These are phyloP conservation scores for Trichoderma semiorbis DNA, from an alignment of 2,329 filamentous ascomycete genomes.

Conservation along the genomic window DNA sequence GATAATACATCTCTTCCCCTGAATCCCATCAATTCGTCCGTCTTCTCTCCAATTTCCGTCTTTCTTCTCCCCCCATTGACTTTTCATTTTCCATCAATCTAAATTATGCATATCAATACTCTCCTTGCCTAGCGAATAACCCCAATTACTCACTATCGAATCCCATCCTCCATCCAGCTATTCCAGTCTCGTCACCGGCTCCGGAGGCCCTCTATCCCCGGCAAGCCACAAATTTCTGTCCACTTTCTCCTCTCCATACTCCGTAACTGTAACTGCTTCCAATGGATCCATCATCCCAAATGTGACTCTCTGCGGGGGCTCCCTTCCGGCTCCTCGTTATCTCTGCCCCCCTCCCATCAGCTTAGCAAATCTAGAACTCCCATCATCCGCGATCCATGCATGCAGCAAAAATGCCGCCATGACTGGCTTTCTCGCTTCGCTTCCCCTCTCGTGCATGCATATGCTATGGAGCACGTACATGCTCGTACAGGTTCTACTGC, in stretches of 20 bases:
- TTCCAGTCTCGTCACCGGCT: not conserved
- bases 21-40: not conserved
- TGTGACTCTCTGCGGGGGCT: not conserved
- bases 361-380: not conserved
- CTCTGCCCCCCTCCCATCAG: not conserved
- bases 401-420: not conserved
- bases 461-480: not conserved
- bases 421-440: not conserved
- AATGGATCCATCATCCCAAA: not conserved
- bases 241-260: not conserved
- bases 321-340: not conserved
- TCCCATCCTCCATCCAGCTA: not conserved
- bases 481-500: not conserved
- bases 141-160: not conserved
- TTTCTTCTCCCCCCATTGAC: not conserved
- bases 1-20: not conserved
- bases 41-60: not conserved
- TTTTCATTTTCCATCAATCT: not conserved
- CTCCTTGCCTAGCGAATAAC: not conserved
- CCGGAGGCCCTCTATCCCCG: not conserved
- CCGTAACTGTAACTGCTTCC: not conserved
- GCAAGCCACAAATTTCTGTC: not conserved
- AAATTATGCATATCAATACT: not conserved
- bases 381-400: not conserved
- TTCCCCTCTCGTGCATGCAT: not conserved